A percentile compares a stretch with the other conserved stretches of the same genome.
Evolutionary conservation across 1,139 yeast species (phyloP).

Genomic region (Lodderomyces margitis): DNA sequence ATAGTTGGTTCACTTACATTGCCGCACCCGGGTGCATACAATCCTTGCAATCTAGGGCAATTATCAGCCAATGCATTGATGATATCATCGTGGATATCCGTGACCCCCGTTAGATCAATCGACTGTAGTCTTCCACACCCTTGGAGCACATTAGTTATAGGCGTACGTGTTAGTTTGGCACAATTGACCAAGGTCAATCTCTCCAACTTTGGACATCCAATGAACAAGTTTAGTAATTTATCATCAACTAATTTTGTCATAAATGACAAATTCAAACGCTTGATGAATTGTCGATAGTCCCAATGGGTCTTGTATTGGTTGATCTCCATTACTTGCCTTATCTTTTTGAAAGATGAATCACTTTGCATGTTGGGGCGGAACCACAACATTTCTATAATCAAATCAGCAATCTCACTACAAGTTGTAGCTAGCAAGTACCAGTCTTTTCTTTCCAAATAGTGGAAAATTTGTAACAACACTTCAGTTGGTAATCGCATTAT

Average conservation of each 20-base stretch:
- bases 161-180: conserved; percentile 56
- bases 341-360: conserved; percentile 47
- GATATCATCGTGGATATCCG: conserved; percentile 63
- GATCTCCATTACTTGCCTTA: conserved; percentile 53
- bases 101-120: conserved; percentile 87
- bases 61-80: conserved; percentile 65
- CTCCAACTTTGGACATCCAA: conserved; percentile 75
- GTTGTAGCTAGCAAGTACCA: conserved; percentile 69
- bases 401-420: conserved; percentile 78
- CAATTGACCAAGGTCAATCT: conserved; percentile 85
- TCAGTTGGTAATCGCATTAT: conserved; percentile 75
- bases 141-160: conserved; percentile 60
- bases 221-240: conserved; percentile 50
- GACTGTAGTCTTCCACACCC: conserved; percentile 76
- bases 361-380: conserved; percentile 80
- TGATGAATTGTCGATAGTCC: conserved; percentile 73
- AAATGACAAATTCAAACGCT: conserved; percentile 76
- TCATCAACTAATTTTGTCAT: conserved; percentile 71
- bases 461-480: conserved; percentile 67
- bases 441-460: conserved; percentile 66
- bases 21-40: conserved; percentile 85
- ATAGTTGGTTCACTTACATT: conserved; percentile 67
- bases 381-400: conserved; percentile 82
- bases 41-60: conserved; percentile 81
- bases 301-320: conserved; percentile 54